phyloP scores from a whole-genome alignment of 768 basidiomycete species.

The Strobilomyces dryophilus region DNA sequence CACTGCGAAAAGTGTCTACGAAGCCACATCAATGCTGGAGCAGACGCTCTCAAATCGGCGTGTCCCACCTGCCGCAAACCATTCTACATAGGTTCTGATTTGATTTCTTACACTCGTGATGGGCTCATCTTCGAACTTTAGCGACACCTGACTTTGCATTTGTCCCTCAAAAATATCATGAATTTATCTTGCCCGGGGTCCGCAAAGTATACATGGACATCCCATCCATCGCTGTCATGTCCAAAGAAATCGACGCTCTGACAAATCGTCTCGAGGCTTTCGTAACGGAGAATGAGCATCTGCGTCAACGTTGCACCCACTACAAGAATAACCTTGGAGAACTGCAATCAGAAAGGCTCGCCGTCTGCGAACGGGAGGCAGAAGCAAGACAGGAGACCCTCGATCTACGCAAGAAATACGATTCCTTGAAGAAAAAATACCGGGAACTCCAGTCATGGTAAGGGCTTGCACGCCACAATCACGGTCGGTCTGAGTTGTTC shows the following conservation, averaged over 20 bases:
- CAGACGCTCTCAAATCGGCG: slow-evolving; percentile 38
- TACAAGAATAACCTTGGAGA: slow-evolving; percentile 33
- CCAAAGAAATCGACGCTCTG: slow-evolving; percentile 34
- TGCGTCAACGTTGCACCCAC: slow-evolving; percentile 42
- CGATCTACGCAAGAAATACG: slow-evolving; percentile 35
- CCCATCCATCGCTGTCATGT: slow-evolving; percentile 17
- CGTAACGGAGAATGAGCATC: slow-evolving; percentile 37
- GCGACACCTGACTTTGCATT: slow-evolving; percentile 47
- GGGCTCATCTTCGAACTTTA: slow-evolving; percentile 6
- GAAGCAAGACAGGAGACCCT: slow-evolving; percentile 38
- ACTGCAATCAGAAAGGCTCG: slow-evolving; percentile 30
- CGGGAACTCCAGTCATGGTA: slow-evolving; percentile 13
- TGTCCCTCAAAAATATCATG: slow-evolving; percentile 56
- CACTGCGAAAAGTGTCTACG: slow-evolving; percentile 60
- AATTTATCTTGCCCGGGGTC: slow-evolving; percentile 53
- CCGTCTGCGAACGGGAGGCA: slow-evolving; percentile 27
- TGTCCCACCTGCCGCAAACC: slow-evolving; percentile 57
- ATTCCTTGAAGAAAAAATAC: slow-evolving; percentile 26
- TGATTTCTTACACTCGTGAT: neutral
- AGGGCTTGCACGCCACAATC: neutral
- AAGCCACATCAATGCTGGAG: slow-evolving; percentile 26
- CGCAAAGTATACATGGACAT: slow-evolving; percentile 52
- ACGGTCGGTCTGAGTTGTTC: neutral
- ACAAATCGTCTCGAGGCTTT: slow-evolving; percentile 38
- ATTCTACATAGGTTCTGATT: slow-evolving; percentile 51